These are phyloP conservation scores for Diaporthe ilicicola DNA, from an alignment of 2,329 filamentous ascomycete genomes.

Conservation along the genomic window DNA sequence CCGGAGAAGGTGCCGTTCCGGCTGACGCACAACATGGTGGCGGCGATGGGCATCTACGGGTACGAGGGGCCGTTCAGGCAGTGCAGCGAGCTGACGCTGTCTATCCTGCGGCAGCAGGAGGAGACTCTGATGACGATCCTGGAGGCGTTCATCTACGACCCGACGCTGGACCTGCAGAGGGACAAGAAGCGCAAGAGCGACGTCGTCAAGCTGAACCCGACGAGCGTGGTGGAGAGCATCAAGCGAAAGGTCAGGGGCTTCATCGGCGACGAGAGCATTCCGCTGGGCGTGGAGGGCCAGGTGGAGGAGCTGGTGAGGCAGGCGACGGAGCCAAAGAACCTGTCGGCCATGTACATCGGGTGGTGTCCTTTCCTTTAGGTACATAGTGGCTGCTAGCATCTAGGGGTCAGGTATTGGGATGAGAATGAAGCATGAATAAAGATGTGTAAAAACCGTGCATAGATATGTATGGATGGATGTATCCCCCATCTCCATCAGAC, in stretches of 20 bases:
- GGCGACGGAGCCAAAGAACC: slow-evolving; percentile 80
- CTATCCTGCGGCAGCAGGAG: slow-evolving; percentile 86
- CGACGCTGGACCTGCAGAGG: slow-evolving; percentile 87
- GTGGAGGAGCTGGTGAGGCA: slow-evolving; percentile 94
- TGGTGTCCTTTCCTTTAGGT: slow-evolving; percentile 73
- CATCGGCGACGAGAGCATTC: slow-evolving; percentile 87
- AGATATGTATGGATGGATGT: too few relatives aligned
- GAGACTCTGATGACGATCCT: slow-evolving; percentile 97
- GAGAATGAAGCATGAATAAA: background rate
- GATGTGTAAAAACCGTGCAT: background rate
- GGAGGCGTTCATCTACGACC: slow-evolving; percentile 96
- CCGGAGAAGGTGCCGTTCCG: slow-evolving; percentile 96
- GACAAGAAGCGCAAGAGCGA: slow-evolving; percentile 68
- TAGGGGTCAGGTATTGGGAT: background rate
- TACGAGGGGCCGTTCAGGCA: slow-evolving; percentile 93
- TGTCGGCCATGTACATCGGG: slow-evolving; percentile 96
- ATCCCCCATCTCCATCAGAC: background rate
- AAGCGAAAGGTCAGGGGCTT: slow-evolving; percentile 86
- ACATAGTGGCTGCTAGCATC: background rate
- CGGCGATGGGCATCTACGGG: slow-evolving; percentile 94
- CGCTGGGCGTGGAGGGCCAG: slow-evolving; percentile 93
- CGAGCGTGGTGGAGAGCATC: slow-evolving; percentile 88
- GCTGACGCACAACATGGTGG: slow-evolving; percentile 97
- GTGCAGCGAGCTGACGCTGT: slow-evolving; percentile 87
- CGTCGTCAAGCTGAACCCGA: slow-evolving; percentile 61